Conservation (phyloP, 78 protist genomes). For the Bigelowiella natans region DNA sequence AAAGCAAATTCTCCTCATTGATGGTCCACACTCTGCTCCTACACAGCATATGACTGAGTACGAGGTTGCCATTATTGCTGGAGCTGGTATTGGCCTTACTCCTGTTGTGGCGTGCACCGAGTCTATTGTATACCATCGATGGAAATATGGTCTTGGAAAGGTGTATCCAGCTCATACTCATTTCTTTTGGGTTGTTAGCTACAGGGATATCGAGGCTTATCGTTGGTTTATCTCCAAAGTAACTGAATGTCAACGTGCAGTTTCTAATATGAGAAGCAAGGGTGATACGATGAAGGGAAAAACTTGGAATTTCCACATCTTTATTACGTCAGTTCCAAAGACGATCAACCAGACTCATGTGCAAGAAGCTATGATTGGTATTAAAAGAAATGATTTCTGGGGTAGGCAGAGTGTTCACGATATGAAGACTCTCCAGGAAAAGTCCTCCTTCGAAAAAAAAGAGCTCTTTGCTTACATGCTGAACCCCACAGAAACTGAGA, state of each 20-base stretch:
- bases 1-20: not conserved
- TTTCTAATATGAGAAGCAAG: not conserved
- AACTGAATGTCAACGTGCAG: not conserved
- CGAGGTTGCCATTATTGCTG: not conserved
- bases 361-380: too few species aligned
- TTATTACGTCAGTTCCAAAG: not conserved
- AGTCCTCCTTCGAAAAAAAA: not conserved
- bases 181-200: not conserved
- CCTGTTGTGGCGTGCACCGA: not conserved
- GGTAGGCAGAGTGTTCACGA: too few species aligned
- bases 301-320: too few species aligned
- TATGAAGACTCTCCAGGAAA: too few species aligned
- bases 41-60: conserved; percentile 5
- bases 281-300: too few species aligned
- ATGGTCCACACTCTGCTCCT: conserved; percentile 19
- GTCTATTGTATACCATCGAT: not conserved
- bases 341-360: not conserved
- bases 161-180: not conserved
- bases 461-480: not conserved
- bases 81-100: not conserved
- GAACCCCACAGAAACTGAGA: not conserved
- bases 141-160: not conserved
- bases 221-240: not conserved
- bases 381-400: too few species aligned
- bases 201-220: not conserved